A percentile compares a stretch with the other conserved stretches of the same genome.
These are phyloP conservation scores for Neofusicoccum kwambonambiense DNA, from an alignment of 2,329 filamentous ascomycete genomes.

Conservation along the genomic window DNA sequence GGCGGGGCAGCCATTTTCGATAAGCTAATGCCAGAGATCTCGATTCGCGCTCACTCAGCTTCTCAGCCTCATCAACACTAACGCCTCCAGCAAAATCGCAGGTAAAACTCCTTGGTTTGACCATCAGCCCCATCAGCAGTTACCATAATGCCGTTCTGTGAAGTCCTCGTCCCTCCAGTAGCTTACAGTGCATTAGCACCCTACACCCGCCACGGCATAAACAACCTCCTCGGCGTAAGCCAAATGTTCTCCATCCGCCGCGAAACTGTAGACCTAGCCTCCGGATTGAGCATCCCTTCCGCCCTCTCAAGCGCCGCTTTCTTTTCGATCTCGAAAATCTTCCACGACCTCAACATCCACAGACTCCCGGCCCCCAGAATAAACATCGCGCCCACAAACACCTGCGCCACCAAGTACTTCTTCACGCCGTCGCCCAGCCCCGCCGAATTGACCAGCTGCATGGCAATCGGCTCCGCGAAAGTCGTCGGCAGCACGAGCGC, in stretches of 20 bases:
- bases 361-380: background rate
- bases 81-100: too few relatives aligned
- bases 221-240: background rate
- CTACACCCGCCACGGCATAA: background rate
- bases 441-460: slow-evolving; percentile 24
- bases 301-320: background rate
- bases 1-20: too few relatives aligned
- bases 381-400: slow-evolving; percentile 13
- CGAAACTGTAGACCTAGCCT: background rate
- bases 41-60: too few relatives aligned
- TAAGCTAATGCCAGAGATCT: too few relatives aligned
- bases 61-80: too few relatives aligned
- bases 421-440: slow-evolving; percentile 15
- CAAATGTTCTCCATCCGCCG: background rate
- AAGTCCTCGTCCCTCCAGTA: too few relatives aligned
- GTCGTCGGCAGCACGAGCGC: slow-evolving; percentile 26
- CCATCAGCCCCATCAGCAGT: too few relatives aligned
- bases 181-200: too few relatives aligned
- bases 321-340: slow-evolving; percentile 10
- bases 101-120: too few relatives aligned
- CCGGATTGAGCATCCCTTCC: slow-evolving; percentile 18
- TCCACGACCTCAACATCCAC: slow-evolving; percentile 16
- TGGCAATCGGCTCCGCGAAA: slow-evolving; percentile 28
- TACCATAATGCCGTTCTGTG: too few relatives aligned
- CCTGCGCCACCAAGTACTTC: slow-evolving; percentile 1